These are phyloP conservation scores for Hanseniaspora mollemarum DNA, from an alignment of 805 yeast species.

Conservation along the genomic window DNA sequence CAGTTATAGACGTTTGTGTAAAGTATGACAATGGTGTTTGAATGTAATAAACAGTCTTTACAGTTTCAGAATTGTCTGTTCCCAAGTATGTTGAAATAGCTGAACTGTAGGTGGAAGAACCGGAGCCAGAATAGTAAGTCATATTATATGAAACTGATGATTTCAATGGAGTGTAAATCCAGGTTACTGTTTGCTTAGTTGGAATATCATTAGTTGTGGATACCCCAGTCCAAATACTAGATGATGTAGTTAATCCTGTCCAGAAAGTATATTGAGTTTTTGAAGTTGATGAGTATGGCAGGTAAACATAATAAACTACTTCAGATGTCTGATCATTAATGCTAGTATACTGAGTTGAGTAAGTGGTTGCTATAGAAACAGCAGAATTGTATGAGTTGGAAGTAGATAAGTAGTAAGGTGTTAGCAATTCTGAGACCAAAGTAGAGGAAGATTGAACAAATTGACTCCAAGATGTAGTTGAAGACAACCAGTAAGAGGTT, in stretches of 20 bases:
- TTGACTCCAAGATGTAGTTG: slow-evolving; percentile 7
- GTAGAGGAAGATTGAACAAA: neutral
- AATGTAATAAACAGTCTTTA: slow-evolving; percentile 19
- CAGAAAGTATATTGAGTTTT: neutral
- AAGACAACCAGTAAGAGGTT: slow-evolving; percentile 7
- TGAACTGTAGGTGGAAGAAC: slow-evolving; percentile 15
- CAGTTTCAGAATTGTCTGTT: slow-evolving; percentile 17
- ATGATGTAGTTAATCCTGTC: slow-evolving; percentile 6
- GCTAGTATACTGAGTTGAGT: slow-evolving; percentile 1
- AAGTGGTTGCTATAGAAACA: slow-evolving; percentile 5
- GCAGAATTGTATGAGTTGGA: neutral
- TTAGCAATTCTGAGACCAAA: slow-evolving; percentile 1
- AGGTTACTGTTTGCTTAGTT: slow-evolving; percentile 12
- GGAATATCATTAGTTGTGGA: neutral
- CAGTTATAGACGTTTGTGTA: slow-evolving; percentile 2
- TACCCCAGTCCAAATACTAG: slow-evolving; percentile 1
- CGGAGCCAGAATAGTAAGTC: slow-evolving; percentile 11
- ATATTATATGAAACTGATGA: neutral
- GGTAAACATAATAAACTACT: slow-evolving; percentile 7
- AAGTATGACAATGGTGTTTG: slow-evolving; percentile 17
- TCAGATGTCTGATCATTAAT: slow-evolving; percentile 7
- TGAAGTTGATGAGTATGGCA: slow-evolving; percentile 4
- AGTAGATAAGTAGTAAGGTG: slow-evolving; percentile 7
- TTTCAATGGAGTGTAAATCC: slow-evolving; percentile 17
- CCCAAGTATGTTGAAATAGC: slow-evolving; percentile 15